Evolutionary conservation across 106 monocot species (phyloP).

Genomic region (Chionographis japonica): DNA sequence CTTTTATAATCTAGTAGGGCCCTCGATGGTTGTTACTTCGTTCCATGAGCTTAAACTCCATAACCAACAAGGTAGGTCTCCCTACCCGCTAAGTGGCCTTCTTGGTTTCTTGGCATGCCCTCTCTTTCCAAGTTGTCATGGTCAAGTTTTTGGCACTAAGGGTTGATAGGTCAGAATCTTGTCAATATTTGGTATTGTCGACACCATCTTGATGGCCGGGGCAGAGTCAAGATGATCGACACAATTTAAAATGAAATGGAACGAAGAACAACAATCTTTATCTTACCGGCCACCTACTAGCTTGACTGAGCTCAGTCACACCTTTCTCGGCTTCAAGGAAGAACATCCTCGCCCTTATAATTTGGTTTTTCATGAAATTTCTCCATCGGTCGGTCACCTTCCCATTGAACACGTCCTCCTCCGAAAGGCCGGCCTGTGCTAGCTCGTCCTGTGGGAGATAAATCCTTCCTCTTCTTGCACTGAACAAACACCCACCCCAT

Average conservation of each 20-base stretch:
- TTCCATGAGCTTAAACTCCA: too few species aligned
- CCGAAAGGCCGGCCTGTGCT: conserved; percentile 64
- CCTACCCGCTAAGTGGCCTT: too few species aligned
- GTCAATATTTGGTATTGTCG: too few species aligned
- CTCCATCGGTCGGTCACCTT: conserved; percentile 89
- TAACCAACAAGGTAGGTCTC: too few species aligned
- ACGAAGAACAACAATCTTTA: background rate
- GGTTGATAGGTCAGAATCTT: too few species aligned
- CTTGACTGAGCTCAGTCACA: conserved; percentile 76
- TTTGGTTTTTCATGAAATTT: conserved; percentile 88
- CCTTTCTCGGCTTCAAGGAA: conserved; percentile 85
- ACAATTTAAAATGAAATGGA: background rate
- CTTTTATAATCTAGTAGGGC: too few species aligned
- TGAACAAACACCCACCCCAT: conserved; percentile 7
- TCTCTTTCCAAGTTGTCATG: too few species aligned
- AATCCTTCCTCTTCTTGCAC: conserved; percentile 86
- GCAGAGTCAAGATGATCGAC: too few species aligned
- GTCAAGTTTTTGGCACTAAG: too few species aligned
- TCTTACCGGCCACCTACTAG: conserved; percentile 91
- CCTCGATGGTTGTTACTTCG: too few species aligned
- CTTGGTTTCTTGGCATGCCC: too few species aligned
- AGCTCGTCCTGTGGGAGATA: conserved; percentile 96
- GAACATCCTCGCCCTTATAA: conserved; percentile 83
- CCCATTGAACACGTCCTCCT: conserved; percentile 84
- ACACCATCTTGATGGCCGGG: too few species aligned